Evolutionary conservation across 441 rosid genomes (phyloP), one percentile per base, ranked within the genome.

Genomic region (Syzygium malaccense): DNA sequence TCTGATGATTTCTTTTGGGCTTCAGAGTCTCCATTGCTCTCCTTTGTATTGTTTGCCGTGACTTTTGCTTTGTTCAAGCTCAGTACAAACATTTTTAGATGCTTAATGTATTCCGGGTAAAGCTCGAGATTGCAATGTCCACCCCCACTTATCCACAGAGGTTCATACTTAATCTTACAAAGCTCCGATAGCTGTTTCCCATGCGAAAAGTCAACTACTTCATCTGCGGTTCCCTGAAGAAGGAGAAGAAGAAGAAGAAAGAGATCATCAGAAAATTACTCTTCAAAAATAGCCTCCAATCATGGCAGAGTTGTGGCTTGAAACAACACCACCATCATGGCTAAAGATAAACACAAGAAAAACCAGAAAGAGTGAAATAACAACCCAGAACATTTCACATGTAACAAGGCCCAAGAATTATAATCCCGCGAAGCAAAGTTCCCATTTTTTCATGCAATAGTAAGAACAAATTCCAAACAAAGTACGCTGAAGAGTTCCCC

Each of bases 101-200:
- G 97, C 89, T 90, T 95, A 85, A 95, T 95, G 94, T 94, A 96
- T 90, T 96, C 98, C 8, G 98, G 97, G 90, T 95, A 98, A 48
- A 96, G 95, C 93, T 96, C 99, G 49, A 98, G 98, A 86, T 96
- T 94, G 93, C 96, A 95, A 89, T 98, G 99, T 32, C 97, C 98
- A 23, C 99, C 99, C 57, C 98, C 97, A 86, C 30, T 95, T 89
- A 96, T 89, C 99, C 99, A 97, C 78, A 97, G 90, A 66, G 99
- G 99, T 66, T 98, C 98, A 75, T 96, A 96, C 91, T 95, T 98
- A 55, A 93, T 93, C 93, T 94, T 95, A 93, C 98, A 94, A 30
- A 96, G 96, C 91, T 98, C 97, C 94, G 94, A 94, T 23, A 98
- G 98, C 91, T 96, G 97, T 89, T 89, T 96, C 85, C 99, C 99